Conservation (phyloP, 2,329 filamentous ascomycete genomes). For the Coniochaeta prunicola region DNA sequence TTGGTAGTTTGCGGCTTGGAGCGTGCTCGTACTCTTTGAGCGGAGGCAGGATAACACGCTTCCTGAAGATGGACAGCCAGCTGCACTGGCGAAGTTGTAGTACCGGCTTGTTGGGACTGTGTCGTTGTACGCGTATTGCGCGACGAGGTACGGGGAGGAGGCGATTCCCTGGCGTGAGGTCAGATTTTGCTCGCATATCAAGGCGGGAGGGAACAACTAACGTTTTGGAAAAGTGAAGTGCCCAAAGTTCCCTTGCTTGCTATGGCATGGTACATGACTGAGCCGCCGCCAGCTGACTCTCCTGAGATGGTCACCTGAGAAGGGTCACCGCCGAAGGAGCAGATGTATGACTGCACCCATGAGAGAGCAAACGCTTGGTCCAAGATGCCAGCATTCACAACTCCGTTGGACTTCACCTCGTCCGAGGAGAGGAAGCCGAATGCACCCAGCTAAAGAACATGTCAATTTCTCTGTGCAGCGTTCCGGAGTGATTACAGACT, state of each 20-base stretch:
- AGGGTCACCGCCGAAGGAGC: constrained; percentile 19
- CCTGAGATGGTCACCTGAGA: constrained; percentile 18
- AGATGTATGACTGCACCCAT: constrained; percentile 19
- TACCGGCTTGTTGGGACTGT: constrained; percentile 22
- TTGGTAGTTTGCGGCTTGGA: constrained; percentile 26
- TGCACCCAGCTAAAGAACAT: constrained; percentile 11
- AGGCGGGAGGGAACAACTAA: background rate
- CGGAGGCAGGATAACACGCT: constrained; percentile 26
- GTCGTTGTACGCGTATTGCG: constrained; percentile 37
- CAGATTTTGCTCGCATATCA: background rate
- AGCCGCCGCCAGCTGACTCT: constrained; percentile 19
- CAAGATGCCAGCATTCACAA: constrained; percentile 15
- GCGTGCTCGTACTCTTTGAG: constrained; percentile 20
- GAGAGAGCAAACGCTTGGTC: constrained; percentile 18
- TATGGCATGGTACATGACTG: constrained; percentile 12
- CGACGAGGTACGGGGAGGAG: constrained; percentile 42
- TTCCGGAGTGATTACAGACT: background rate
- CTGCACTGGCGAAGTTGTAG: constrained; percentile 22
- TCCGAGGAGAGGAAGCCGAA: constrained; percentile 56
- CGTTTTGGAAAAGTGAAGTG: background rate
- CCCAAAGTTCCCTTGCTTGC: background rate
- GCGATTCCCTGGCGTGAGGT: constrained; percentile 16
- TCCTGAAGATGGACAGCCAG: constrained; percentile 20
- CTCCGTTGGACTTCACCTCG: constrained; percentile 28
- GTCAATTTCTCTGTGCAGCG: background rate